These are phyloP conservation scores for Coemansia sp. DNA, from an alignment of 192 early-diverging fungal species.

Conservation along the genomic window DNA sequence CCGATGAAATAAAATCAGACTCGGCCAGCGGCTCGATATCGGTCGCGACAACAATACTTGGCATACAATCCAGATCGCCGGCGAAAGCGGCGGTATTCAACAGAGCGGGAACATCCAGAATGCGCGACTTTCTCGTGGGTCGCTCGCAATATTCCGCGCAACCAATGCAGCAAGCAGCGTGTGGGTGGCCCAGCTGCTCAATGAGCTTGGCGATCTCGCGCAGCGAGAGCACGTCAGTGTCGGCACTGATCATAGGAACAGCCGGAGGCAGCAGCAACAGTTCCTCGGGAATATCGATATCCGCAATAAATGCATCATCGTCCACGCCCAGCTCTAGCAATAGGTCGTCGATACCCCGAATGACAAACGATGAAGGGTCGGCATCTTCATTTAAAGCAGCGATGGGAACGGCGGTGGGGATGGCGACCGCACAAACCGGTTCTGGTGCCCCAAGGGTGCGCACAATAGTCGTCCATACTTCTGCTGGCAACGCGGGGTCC, in stretches of 20 bases:
- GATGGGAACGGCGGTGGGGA: neutral
- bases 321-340: constrained; percentile 30
- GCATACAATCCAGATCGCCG: neutral
- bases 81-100: neutral
- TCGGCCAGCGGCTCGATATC: neutral
- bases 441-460: neutral
- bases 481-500: neutral
- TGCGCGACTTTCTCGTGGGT: neutral
- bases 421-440: neutral
- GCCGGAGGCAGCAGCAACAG: neutral
- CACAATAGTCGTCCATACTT: neutral
- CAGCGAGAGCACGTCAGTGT: constrained; percentile 32
- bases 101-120: neutral
- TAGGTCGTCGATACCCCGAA: constrained; percentile 43
- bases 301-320: constrained; percentile 10
- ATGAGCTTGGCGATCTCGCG: constrained; percentile 42
- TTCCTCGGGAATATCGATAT: neutral
- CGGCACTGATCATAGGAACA: neutral
- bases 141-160: neutral
- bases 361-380: constrained; percentile 19
- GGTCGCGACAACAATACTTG: neutral
- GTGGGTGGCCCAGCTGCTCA: constrained; percentile 27
- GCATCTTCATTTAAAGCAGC: neutral
- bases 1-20: neutral
- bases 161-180: neutral